Conservation (phyloP, 164 flowering plant genomes). For the Berberis thunbergii region DNA sequence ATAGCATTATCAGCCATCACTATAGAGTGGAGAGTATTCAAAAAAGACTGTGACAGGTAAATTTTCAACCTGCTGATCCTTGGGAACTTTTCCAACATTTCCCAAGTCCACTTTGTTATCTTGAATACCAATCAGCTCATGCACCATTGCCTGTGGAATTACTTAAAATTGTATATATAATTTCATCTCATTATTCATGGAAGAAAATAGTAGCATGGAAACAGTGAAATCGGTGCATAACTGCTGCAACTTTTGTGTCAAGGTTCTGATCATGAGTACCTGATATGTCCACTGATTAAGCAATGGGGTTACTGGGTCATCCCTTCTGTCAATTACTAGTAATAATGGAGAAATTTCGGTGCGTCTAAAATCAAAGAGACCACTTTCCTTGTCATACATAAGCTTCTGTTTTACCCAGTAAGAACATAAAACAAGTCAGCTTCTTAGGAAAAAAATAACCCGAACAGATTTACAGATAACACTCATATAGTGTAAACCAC, state of each 20-base stretch:
- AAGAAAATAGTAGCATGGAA: neutral
- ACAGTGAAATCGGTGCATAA: no score
- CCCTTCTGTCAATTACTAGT: constrained; percentile 79
- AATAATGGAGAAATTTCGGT: constrained; percentile 83
- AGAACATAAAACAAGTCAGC: constrained; percentile 8
- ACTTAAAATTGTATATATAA: no score
- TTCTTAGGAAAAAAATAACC: neutral
- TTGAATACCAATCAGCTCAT: constrained; percentile 83
- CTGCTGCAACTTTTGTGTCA: neutral
- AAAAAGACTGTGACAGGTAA: neutral
- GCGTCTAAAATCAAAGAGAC: constrained; percentile 92
- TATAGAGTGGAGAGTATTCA: no score
- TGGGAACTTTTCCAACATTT: constrained; percentile 46
- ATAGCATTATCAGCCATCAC: neutral
- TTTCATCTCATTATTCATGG: neutral
- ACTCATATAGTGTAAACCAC: no score
- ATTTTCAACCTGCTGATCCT: constrained; percentile 83
- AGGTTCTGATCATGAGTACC: constrained; percentile 27
- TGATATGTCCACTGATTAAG: constrained; percentile 99
- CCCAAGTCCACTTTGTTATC: constrained; percentile 85
- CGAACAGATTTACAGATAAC: no score
- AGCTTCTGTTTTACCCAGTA: constrained; percentile 51
- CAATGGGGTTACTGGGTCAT: constrained; percentile 92
- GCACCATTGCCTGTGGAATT: constrained; percentile 83
- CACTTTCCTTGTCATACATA: constrained; percentile 95